Evolutionary conservation across 176 grass and related monocot genomes (phyloP), one percentile per base, ranked within the genome.

Genomic region (Carex parvula): DNA sequence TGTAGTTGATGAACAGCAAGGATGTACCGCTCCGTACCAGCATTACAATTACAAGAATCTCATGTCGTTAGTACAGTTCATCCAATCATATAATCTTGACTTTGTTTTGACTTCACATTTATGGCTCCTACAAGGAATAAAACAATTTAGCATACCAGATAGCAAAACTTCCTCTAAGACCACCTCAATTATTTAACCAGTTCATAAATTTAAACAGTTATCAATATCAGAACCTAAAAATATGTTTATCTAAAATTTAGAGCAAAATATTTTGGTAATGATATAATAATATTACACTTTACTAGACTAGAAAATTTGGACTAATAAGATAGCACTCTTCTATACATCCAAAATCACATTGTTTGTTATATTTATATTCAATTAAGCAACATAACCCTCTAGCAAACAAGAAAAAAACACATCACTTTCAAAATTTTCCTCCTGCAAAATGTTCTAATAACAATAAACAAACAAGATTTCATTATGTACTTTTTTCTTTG

Each of bases 51-150:
- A 54, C 74, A 58, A 64, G 10, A 22, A 54, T 54, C 71, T 75
- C 46, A 29, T 53, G 6, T 26, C 20, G 70, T 53, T 75, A 26
- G 26, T 26, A 75, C 21, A 75, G 41, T 44, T 75, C 70, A 8
- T 61, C 13, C 18, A 84, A 8, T 83, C 32, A 5, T 32, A 35
- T 50, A n/a, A 30, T 83, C 81, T 83, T 83, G 41, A 55, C 81
- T 83, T 81, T 48, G 62, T 17, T 70, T 87, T 61, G 60, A 73
- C 72, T 71, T 81, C 54, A 46, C 12, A 64, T 21, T 86, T 78
- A 65, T 71, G 71, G 86, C 68, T 83, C 80, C 86, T 83, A 29
- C 16, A 87, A 72, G 8, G 5, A 83, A 30, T 15, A 22, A 85
- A 50, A 81, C 5, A 39, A 24, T 16, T 29, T 48, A 10, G 18